A percentile compares a stretch with the other conserved stretches of the same genome.
phyloP scores from a whole-genome alignment of 2,329 filamentous ascomycete genomes.

The Coniochaeta pulveracea region DNA sequence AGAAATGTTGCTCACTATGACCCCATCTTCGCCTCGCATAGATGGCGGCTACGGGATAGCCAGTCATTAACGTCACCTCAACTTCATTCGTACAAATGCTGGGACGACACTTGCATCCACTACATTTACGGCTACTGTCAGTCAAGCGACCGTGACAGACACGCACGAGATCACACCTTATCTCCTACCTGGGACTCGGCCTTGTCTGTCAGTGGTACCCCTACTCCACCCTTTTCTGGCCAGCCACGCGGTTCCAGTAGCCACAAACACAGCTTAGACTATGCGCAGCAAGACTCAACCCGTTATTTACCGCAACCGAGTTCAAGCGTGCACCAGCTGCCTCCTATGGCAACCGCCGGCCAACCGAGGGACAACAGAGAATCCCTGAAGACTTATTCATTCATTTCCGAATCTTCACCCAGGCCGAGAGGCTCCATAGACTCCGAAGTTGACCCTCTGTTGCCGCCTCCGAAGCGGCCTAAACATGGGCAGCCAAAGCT shows the following conservation, averaged over 20 bases:
- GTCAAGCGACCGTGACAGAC: conserved; percentile 37
- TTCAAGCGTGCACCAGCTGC: conserved; percentile 18
- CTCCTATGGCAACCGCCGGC: conserved; percentile 21
- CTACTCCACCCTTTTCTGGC: conserved; percentile 23
- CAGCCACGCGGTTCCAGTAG: conserved; percentile 16
- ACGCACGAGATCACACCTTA: conserved; percentile 32
- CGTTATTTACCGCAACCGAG: conserved; percentile 26
- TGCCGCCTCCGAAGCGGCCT: conserved; percentile 43
- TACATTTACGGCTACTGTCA: conserved; percentile 47
- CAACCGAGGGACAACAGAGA: conserved; percentile 28
- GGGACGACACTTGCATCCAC: conserved; percentile 41
- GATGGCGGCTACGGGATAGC: conserved; percentile 25
- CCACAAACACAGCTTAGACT: conserved; percentile 18
- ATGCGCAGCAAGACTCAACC: conserved; percentile 23
- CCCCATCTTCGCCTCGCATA: conserved; percentile 29
- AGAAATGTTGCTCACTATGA: conserved; percentile 38
- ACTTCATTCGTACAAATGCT: conserved; percentile 39
- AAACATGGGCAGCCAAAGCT: conserved; percentile 40
- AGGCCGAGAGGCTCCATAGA: conserved; percentile 28
- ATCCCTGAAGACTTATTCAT: conserved; percentile 26
- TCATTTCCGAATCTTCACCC: conserved; percentile 26
- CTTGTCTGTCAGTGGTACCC: conserved; percentile 25
- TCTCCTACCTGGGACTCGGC: conserved; percentile 32
- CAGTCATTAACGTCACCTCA: conserved; percentile 22
- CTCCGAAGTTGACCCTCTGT: conserved; percentile 35